Evolutionary conservation across 441 rosid genomes (phyloP).

Genomic region (Syzygium malaccense): DNA sequence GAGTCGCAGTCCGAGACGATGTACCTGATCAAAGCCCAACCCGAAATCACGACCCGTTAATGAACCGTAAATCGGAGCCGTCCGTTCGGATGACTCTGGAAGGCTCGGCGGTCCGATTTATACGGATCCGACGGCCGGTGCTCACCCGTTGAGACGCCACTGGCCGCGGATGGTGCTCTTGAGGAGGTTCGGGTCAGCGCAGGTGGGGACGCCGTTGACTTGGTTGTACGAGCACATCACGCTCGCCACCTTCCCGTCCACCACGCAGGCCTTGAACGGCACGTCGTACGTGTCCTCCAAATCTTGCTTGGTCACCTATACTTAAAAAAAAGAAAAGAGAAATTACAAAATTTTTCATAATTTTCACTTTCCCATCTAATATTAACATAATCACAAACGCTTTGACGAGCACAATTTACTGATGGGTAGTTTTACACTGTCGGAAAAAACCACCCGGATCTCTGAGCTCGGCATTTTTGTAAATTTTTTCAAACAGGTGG

Average conservation of each 20-base stretch:
- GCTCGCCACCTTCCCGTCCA: conserved; percentile 81
- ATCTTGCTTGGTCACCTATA: conserved; percentile 79
- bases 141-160: conserved; percentile 86
- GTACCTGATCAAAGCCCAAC: conserved; percentile 22
- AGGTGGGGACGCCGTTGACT: conserved; percentile 89
- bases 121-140: background rate
- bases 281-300: conserved; percentile 74
- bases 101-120: background rate
- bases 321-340: background rate
- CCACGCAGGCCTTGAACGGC: conserved; percentile 79
- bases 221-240: conserved; percentile 97
- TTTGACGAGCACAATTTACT: background rate
- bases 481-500: background rate
- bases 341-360: background rate
- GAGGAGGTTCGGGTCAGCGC: conserved; percentile 84
- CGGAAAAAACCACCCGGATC: background rate
- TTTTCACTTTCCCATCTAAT: background rate
- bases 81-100: no score
- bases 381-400: background rate
- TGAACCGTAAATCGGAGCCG: background rate
- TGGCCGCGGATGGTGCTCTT: conserved; percentile 51
- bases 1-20: conserved; percentile 79
- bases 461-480: background rate
- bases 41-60: background rate
- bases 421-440: background rate